These are phyloP conservation scores for Fusarium chaquense DNA, from an alignment of 2,329 filamentous ascomycete genomes.

Conservation along the genomic window DNA sequence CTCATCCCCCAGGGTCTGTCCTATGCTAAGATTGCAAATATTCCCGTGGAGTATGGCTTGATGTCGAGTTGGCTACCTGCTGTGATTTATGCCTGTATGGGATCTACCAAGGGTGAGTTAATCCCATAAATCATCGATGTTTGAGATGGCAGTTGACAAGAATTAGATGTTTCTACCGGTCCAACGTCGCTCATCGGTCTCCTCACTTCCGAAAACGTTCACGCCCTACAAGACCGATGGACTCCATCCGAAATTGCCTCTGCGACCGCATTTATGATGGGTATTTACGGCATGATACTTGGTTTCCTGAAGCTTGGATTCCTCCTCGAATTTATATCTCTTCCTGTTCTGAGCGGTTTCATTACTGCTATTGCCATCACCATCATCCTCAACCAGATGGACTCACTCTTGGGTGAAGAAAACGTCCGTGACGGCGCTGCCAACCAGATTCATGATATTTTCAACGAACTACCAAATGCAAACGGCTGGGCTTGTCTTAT, in stretches of 20 bases:
- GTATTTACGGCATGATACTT: slow-evolving; percentile 68
- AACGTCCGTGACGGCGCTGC: slow-evolving; percentile 64
- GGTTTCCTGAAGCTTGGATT: slow-evolving; percentile 74
- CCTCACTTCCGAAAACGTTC: slow-evolving; percentile 70
- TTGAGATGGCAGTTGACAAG: background rate
- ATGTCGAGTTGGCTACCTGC: slow-evolving; percentile 71
- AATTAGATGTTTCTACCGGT: slow-evolving; percentile 68
- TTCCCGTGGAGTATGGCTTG: slow-evolving; percentile 70
- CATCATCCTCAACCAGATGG: slow-evolving; percentile 74
- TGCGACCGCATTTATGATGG: slow-evolving; percentile 72
- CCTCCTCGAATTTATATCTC: slow-evolving; percentile 73
- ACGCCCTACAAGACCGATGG: slow-evolving; percentile 64
- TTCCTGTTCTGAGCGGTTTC: slow-evolving; percentile 73
- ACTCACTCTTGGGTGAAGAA: slow-evolving; percentile 68
- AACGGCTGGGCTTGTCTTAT: slow-evolving; percentile 70
- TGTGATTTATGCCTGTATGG: slow-evolving; percentile 69
- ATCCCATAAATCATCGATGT: fast-evolving
- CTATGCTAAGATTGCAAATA: slow-evolving; percentile 71
- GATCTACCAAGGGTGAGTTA: slow-evolving; percentile 68
- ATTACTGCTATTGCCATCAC: slow-evolving; percentile 75
- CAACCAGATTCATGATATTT: slow-evolving; percentile 69
- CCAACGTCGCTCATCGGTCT: slow-evolving; percentile 74
- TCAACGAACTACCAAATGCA: slow-evolving; percentile 66
- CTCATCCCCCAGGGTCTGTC: slow-evolving; percentile 72
- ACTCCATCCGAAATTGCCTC: slow-evolving; percentile 67